Base-by-base conservation (phyloP, 345 rosid species). In the Abelmoschus esculentus region DNA sequence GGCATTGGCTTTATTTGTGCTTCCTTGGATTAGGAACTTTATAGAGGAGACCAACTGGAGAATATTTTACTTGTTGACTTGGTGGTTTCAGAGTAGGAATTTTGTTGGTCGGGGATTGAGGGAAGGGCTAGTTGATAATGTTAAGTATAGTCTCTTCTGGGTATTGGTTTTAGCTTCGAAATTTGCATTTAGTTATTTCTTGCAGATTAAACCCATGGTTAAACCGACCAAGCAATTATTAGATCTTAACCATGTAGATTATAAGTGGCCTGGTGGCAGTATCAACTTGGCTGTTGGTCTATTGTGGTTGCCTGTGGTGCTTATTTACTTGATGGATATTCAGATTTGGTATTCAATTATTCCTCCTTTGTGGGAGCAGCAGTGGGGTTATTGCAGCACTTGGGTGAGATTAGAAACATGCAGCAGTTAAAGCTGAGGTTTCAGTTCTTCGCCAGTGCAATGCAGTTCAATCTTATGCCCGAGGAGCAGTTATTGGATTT, bases 391-490 rank as follows among this genome's bases (percentile, higher is more conserved):
- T 89, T 91, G 73, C 86, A 73, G 66, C 98, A 93, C 76, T 87
- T 93, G 84, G 98, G 97, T 59, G 98, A 93, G 90, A 93, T 91
- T 75, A 84, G 96, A 69, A 93, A 88, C 76, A 84, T 91, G 73
- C 83, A 82, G 76, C 98, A 93, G 73, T 76, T 91, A 79, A 88
- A 92, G 85, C 78, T 93, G 77, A 88, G 97, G 80, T 93, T 88
- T 79, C 97, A 93, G 85, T 93, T 93, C 85, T 89, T 93, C 82
- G 97, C 98, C 1, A 88, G 97, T 66, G 97, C 98, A 8, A 88
- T 93, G 72, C 97, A 93, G 85, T 93, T 93, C 77, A 93, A 91
- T 84, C 88, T 91, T 70, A 86, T 93, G 97, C 96, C 96, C 0
- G 96, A 93, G 76, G 96, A 93, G 85, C 97, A 93, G 83, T 86